Conservation (phyloP, 371 early-diverging fungal genomes). For the Amoeboaphelidium protococcarum region DNA sequence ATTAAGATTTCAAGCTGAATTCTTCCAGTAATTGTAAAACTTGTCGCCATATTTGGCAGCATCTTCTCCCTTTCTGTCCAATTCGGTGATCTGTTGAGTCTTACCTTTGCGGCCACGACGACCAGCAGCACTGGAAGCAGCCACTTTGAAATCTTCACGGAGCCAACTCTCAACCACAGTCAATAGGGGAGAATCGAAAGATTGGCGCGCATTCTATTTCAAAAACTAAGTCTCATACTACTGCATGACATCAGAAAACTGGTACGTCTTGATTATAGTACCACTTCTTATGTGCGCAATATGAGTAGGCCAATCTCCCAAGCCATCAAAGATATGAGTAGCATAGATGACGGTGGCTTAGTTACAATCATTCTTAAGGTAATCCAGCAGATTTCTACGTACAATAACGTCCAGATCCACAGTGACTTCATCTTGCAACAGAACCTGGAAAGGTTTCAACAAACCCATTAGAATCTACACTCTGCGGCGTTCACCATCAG, state of each 20-base stretch:
- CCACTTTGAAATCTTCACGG: conserved; percentile 15
- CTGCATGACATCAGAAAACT: conserved; percentile 5
- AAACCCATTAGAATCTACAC: conserved; percentile 52
- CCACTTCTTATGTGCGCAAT: conserved; percentile 40
- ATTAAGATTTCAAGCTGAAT: neutral
- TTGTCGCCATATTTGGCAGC: conserved; percentile 37
- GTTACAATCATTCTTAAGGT: conserved; percentile 30
- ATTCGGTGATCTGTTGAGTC: conserved; percentile 19
- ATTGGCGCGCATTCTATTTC: too few species aligned
- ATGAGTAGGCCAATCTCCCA: conserved; percentile 38
- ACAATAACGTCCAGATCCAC: conserved; percentile 54
- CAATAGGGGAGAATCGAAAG: conserved; percentile 36
- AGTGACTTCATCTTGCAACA: conserved; percentile 53
- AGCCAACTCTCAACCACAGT: conserved; percentile 28
- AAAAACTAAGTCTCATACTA: too few species aligned
- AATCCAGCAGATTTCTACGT: conserved; percentile 30
- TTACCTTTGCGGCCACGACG: conserved; percentile 12
- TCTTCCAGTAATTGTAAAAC: conserved; percentile 24
- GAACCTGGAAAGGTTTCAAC: conserved; percentile 34
- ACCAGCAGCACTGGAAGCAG: too few species aligned
- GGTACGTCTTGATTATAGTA: conserved; percentile 14
- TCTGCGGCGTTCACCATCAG: conserved; percentile 18
- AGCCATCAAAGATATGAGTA: conserved; percentile 16
- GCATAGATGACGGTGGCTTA: conserved; percentile 28
- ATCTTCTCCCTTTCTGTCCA: conserved; percentile 44